Percentiles rank a stretch among this genome's conserved stretches.
Conservation (phyloP, 1,284 basidiomycete species). For the Rhizoctonia solani region DNA sequence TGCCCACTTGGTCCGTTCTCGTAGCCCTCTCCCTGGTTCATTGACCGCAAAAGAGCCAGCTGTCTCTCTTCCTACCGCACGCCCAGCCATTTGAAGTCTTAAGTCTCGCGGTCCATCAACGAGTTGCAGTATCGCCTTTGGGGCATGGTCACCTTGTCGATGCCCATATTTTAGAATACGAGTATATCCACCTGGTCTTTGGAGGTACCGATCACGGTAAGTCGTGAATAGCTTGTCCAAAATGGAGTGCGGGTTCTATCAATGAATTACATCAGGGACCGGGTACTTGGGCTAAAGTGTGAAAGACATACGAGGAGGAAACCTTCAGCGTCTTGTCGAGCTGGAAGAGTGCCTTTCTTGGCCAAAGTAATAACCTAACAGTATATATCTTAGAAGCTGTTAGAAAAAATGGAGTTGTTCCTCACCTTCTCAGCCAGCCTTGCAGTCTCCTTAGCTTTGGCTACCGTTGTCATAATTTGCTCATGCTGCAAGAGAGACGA, state of each 20-base stretch:
- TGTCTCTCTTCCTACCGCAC: conserved; percentile 80
- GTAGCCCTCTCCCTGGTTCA: conserved; percentile 38
- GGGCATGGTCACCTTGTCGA: conserved; percentile 91
- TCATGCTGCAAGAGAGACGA: conserved; percentile 95
- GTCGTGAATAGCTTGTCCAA: conserved; percentile 82
- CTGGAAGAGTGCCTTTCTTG: conserved; percentile 73
- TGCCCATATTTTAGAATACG: conserved; percentile 90
- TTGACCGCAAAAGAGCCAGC: conserved; percentile 43
- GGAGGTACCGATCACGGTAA: conserved; percentile 80
- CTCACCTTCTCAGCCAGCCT: conserved; percentile 90
- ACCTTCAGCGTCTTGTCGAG: conserved; percentile 66
- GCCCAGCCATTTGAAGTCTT: conserved; percentile 81
- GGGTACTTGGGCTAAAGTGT: too few relatives aligned
- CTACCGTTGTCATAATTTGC: conserved; percentile 93
- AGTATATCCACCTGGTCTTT: conserved; percentile 92
- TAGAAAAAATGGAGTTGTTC: neutral
- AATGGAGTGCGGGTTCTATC: conserved; percentile 41
- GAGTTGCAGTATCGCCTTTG: conserved; percentile 87
- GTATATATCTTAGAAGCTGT: neutral
- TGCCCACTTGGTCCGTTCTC: conserved; percentile 45
- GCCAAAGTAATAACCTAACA: conserved; percentile 84
- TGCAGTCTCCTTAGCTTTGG: conserved; percentile 93
- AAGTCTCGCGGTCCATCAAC: conserved; percentile 94
- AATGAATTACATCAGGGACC: neutral
- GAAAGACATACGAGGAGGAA: conserved; percentile 62